Percentiles rank a stretch among this genome's conserved stretches.
Evolutionary conservation across 768 basidiomycete genomes (phyloP).

Genomic region (Rhodotorula babjevae): DNA sequence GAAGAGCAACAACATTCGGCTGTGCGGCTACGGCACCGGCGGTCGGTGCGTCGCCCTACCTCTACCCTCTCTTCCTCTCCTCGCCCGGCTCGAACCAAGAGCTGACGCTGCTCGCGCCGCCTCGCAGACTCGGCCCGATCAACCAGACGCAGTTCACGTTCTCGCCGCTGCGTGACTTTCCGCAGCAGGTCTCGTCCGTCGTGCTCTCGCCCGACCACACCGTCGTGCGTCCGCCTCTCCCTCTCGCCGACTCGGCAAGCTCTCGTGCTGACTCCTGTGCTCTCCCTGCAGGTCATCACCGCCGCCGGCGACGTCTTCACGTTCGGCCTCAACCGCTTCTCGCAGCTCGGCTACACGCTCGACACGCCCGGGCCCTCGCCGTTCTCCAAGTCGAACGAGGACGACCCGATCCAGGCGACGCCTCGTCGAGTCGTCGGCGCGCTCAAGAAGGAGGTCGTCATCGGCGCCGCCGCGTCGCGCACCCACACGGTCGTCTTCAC

Average conservation of each 20-base stretch:
- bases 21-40: conserved; percentile 85
- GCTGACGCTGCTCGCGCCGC: not conserved
- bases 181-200: conserved; percentile 59
- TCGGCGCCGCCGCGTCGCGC: conserved; percentile 80
- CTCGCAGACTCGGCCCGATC: conserved; percentile 63
- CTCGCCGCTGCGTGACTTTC: conserved; percentile 58
- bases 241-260: no score
- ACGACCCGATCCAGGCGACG: conserved; percentile 69
- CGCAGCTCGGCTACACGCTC: conserved; percentile 79
- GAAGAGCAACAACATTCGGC: conserved; percentile 62
- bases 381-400: conserved; percentile 48
- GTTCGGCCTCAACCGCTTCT: conserved; percentile 82
- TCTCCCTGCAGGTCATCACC: conserved; percentile 54
- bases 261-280: no score
- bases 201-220: conserved; percentile 94
- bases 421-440: conserved; percentile 71
- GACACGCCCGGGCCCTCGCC: conserved; percentile 51
- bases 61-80: not conserved
- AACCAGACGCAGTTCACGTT: conserved; percentile 75
- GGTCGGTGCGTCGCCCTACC: conserved; percentile 61
- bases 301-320: conserved; percentile 73
- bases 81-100: no score
- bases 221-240: conserved; percentile 49
- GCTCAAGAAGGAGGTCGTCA: conserved; percentile 70
- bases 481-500: conserved; percentile 78